Evolutionary conservation across 495 filamentous ascomycete genomes (phyloP).

Genomic region (Thozetella sp.): DNA sequence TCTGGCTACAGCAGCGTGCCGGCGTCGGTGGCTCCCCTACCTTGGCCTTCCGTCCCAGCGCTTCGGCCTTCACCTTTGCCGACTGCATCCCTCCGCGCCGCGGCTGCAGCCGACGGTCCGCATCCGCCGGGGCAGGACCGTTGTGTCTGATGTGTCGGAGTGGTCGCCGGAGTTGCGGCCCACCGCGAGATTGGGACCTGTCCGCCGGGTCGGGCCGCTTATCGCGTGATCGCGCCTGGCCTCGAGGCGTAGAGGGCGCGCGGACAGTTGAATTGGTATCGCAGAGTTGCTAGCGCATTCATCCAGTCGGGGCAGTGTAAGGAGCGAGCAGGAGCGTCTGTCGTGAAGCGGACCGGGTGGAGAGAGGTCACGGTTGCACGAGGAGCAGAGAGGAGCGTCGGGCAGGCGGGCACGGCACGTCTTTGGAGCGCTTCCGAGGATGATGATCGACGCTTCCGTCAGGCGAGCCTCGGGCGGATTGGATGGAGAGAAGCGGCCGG

Average conservation of each 20-base stretch:
- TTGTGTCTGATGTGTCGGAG: not conserved
- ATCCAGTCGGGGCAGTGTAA: not conserved
- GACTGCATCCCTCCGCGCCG: constrained; percentile 52
- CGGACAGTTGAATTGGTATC: too few relatives aligned
- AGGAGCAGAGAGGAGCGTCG: not conserved
- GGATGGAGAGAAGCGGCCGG: too few relatives aligned
- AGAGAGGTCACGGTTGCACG: not conserved
- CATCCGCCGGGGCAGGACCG: constrained; percentile 16
- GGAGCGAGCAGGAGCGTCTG: not conserved
- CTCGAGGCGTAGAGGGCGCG: too few relatives aligned
- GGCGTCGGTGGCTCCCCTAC: constrained; percentile 44
- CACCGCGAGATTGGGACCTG: not conserved
- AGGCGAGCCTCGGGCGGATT: not conserved
- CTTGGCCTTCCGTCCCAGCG: constrained; percentile 92
- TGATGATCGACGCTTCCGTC: constrained; percentile 3
- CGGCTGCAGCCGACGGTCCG: constrained; percentile 17
- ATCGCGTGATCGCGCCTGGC: not conserved
- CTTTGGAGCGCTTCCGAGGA: not conserved
- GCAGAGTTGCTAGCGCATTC: not conserved
- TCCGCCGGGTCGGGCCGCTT: not conserved
- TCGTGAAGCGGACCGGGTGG: not conserved
- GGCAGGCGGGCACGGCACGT: not conserved
- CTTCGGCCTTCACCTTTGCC: constrained; percentile 79
- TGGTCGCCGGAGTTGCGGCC: not conserved
- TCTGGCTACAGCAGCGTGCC: not conserved